Evolutionary conservation across 2,329 filamentous ascomycete genomes (phyloP).

Genomic region (Lasiodiplodia sp.): DNA sequence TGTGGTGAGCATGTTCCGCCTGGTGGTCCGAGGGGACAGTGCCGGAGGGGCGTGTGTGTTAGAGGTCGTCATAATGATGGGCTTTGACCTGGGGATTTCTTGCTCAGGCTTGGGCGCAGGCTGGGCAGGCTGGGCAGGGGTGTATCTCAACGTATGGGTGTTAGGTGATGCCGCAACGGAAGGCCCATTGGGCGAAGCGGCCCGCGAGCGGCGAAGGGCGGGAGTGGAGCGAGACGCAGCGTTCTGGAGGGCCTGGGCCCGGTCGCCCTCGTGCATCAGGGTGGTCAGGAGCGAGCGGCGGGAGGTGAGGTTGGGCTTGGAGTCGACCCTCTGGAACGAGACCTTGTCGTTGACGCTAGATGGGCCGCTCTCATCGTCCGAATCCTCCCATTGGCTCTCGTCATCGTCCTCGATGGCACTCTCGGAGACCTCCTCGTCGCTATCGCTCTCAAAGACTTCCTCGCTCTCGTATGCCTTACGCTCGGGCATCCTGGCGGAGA

Average conservation of each 20-base stretch:
- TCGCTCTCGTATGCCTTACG: constrained; percentile 62
- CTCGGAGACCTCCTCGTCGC: constrained; percentile 57
- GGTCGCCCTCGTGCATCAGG: constrained; percentile 82
- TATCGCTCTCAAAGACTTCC: constrained; percentile 65
- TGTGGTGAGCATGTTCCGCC: constrained; percentile 93
- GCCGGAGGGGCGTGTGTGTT: constrained; percentile 72
- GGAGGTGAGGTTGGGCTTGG: constrained; percentile 82
- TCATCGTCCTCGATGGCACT: constrained; percentile 69
- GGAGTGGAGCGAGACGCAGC: constrained; percentile 66
- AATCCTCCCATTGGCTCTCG: constrained; percentile 63
- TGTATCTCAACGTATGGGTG: constrained; percentile 45
- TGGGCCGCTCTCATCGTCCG: constrained; percentile 78
- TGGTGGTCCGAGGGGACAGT: constrained; percentile 88
- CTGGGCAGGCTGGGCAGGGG: neutral
- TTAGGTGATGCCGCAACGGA: constrained; percentile 67
- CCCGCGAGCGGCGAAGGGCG: constrained; percentile 65
- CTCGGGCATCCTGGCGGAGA: constrained; percentile 71
- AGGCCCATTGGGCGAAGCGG: constrained; percentile 72
- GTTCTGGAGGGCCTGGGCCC: constrained; percentile 72
- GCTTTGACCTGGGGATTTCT: constrained; percentile 75
- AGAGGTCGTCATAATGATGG: constrained; percentile 77
- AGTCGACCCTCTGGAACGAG: constrained; percentile 91
- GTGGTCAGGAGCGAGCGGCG: constrained; percentile 88
- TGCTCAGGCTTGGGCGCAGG: constrained; percentile 53
- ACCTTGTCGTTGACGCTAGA: constrained; percentile 82